phyloP scores from a whole-genome alignment of 768 basidiomycete genomes.

The Suillus sp. region DNA sequence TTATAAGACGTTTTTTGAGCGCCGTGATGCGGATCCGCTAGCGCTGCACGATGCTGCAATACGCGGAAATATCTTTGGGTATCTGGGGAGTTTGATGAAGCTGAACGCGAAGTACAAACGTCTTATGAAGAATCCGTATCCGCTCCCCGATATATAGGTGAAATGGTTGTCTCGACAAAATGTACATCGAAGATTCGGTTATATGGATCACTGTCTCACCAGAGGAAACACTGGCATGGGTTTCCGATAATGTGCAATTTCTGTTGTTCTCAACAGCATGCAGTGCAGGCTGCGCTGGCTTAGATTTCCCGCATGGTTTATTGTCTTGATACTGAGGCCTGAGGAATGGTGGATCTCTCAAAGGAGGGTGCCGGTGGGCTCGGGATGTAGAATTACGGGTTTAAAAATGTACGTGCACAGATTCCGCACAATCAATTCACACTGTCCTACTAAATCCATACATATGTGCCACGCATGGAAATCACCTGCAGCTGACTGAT shows the following conservation, averaged over 20 bases:
- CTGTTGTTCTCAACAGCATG: no score
- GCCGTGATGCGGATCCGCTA: constrained; percentile 29
- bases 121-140: constrained; percentile 37
- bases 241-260: no score
- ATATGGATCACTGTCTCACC: no score
- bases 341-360: not conserved
- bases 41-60: constrained; percentile 40
- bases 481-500: not conserved
- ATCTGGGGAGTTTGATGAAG: constrained; percentile 25
- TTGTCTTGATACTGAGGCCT: no score
- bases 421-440: not conserved
- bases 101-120: constrained; percentile 30
- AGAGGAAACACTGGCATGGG: no score
- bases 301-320: no score
- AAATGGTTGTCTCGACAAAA: not conserved
- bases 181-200: not conserved
- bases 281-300: no score
- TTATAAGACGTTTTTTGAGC: constrained; percentile 37
- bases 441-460: not conserved
- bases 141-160: not conserved
- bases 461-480: not conserved
- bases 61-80: constrained; percentile 33
- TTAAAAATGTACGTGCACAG: no score
- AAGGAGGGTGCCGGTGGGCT: not conserved
- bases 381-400: not conserved